Percentiles rank a stretch among this genome's conserved stretches.
Evolutionary conservation across 192 early-diverging fungal genomes (phyloP).

Genomic region (Podochytrium sp.): DNA sequence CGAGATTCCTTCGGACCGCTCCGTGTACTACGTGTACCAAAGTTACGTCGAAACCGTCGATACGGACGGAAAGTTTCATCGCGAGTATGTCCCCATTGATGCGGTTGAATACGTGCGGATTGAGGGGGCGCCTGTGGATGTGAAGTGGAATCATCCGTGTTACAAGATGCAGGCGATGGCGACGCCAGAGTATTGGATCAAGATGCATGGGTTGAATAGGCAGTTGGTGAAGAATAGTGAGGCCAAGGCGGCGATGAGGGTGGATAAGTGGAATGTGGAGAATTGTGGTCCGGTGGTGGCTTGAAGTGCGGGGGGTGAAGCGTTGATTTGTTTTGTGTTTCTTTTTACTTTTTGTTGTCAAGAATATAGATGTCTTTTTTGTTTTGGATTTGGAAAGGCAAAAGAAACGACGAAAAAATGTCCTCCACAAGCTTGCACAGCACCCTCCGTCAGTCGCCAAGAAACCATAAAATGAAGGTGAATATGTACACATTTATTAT

Average conservation of each 20-base stretch:
- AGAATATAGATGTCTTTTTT: background rate
- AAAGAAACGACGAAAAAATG: background rate
- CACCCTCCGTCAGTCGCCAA: too few relatives aligned
- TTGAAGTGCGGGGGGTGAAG: background rate
- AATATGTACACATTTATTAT: too few relatives aligned
- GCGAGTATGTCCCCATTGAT: background rate
- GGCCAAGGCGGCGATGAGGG: background rate
- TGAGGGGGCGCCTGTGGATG: background rate
- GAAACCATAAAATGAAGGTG: too few relatives aligned
- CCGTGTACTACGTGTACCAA: background rate
- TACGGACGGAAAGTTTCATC: conserved; percentile 8
- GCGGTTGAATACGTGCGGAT: background rate
- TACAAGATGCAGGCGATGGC: background rate
- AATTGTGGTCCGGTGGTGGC: conserved; percentile 1
- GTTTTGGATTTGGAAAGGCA: background rate
- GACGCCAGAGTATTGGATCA: conserved; percentile 1
- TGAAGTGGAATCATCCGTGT: background rate
- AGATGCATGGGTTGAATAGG: background rate
- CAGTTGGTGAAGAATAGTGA: conserved; percentile 1
- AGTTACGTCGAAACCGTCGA: conserved; percentile 5
- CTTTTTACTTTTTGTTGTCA: background rate
- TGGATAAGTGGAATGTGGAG: conserved; percentile 15
- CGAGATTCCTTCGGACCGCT: conserved; percentile 7
- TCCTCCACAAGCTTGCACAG: too few relatives aligned
- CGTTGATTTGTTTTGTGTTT: conserved; percentile 3